Evolutionary conservation across 208 protist genomes (phyloP).

Genomic region (Wallacemonas sp.): DNA sequence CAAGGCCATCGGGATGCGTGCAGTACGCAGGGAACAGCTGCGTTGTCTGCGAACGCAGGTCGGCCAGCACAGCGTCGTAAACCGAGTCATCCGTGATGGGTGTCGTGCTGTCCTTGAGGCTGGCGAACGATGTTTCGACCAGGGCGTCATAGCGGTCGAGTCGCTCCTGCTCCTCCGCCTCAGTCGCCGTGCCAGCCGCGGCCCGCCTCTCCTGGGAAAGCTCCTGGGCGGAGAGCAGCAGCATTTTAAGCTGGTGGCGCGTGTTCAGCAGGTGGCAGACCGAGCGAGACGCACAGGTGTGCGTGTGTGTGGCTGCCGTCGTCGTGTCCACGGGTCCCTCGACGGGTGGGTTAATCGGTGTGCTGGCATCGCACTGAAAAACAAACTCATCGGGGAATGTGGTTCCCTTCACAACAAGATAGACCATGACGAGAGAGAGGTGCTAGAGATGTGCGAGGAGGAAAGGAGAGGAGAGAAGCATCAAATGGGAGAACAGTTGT

Average conservation of each 20-base stretch:
- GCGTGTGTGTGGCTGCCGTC: background rate
- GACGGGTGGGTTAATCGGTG: conserved; percentile 6
- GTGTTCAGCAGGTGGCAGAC: conserved; percentile 61
- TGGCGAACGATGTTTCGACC: conserved; percentile 26
- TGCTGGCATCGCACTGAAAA: conserved; percentile 36
- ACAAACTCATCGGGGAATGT: conserved; percentile 76
- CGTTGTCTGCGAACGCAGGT: conserved; percentile 39
- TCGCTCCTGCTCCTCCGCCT: background rate
- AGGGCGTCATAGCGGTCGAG: conserved; percentile 15
- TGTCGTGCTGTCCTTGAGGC: conserved; percentile 41
- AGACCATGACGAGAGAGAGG: conserved; percentile 44
- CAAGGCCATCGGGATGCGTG: conserved; percentile 22
- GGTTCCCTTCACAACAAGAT: conserved; percentile 78
- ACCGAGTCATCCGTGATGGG: conserved; percentile 26
- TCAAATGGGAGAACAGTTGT: too few relatives aligned
- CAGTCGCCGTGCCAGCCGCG: background rate
- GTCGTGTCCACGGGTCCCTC: background rate
- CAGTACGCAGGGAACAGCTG: conserved; percentile 50
- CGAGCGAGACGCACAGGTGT: conserved; percentile 17
- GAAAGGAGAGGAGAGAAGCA: too few relatives aligned
- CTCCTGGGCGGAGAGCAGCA: conserved; percentile 68
- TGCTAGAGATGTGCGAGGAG: background rate
- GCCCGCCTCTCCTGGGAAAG: conserved; percentile 27
- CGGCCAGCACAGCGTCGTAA: conserved; percentile 32
- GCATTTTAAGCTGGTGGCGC: conserved; percentile 67